Conservation (phyloP, 2,329 filamentous ascomycete species). For the Stemphylium vesicarium region DNA sequence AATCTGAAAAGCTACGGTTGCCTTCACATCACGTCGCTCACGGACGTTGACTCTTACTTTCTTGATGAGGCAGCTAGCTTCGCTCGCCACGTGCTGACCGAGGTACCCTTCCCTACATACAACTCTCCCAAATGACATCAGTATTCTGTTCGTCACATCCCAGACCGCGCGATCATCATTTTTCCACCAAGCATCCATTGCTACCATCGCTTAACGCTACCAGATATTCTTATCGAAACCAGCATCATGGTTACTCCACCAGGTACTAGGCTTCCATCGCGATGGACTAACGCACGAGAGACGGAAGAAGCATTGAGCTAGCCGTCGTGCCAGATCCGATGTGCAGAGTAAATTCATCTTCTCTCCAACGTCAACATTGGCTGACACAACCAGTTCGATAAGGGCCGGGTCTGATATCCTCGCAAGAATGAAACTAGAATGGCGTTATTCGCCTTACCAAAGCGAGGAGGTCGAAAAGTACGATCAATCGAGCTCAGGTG, state of each 20-base stretch:
- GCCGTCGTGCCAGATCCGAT: conserved; percentile 11
- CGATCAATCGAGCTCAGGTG: neutral
- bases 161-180: neutral
- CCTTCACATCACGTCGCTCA: neutral
- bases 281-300: conserved; percentile 1
- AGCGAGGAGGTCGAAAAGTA: conserved; percentile 4
- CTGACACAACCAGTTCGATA: neutral
- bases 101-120: neutral
- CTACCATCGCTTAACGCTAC: conserved; percentile 3
- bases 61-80: neutral
- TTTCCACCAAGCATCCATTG: neutral
- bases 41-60: neutral
- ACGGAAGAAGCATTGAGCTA: conserved; percentile 11
- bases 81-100: neutral
- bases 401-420: neutral
- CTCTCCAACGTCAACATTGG: neutral
- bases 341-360: conserved; percentile 2
- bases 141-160: neutral
- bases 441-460: conserved; percentile 9
- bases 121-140: neutral
- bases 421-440: conserved; percentile 8
- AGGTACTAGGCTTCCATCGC: neutral
- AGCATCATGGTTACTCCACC: neutral
- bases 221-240: neutral
- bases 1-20: neutral